These are phyloP conservation scores for Candida sp. DNA, from an alignment of 1,139 yeast species.

Conservation along the genomic window DNA sequence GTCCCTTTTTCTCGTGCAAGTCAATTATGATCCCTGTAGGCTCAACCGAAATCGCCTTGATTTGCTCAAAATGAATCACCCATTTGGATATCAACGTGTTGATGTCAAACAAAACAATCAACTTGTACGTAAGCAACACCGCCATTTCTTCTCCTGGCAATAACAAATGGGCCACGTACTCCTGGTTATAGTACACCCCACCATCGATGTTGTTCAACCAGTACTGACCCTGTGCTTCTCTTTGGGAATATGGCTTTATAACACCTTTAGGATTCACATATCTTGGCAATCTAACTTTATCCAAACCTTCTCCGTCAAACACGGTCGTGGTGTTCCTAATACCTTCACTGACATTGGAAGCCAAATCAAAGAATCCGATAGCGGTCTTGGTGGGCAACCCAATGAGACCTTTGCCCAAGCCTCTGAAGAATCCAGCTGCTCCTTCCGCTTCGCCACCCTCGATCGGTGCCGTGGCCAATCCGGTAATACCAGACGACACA, in stretches of 20 bases:
- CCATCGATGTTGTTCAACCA: constrained; percentile 89
- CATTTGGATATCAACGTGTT: constrained; percentile 64
- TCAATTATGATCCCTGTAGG: constrained; percentile 78
- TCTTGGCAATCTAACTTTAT: constrained; percentile 84
- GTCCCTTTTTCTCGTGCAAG: constrained; percentile 64
- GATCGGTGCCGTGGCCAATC: constrained; percentile 89
- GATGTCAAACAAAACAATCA: constrained; percentile 74
- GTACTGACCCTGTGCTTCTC: constrained; percentile 94
- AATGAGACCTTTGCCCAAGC: constrained; percentile 92
- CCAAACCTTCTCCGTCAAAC: constrained; percentile 80
- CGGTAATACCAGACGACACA: constrained; percentile 85
- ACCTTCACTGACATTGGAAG: constrained; percentile 93
- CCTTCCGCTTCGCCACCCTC: constrained; percentile 90
- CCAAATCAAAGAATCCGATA: constrained; percentile 91
- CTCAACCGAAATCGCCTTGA: constrained; percentile 75
- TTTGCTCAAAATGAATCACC: constrained; percentile 64
- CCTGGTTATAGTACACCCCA: constrained; percentile 73
- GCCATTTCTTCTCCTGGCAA: constrained; percentile 82
- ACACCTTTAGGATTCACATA: constrained; percentile 71
- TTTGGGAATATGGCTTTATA: constrained; percentile 72
- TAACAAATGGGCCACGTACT: constrained; percentile 84
- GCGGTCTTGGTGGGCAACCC: constrained; percentile 98
- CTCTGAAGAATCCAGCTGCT: constrained; percentile 89
- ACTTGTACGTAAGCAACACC: constrained; percentile 74
- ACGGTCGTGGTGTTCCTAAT: constrained; percentile 93